Conservation (phyloP, 202 grass and related monocot genomes). For the Setaria viridis region DNA sequence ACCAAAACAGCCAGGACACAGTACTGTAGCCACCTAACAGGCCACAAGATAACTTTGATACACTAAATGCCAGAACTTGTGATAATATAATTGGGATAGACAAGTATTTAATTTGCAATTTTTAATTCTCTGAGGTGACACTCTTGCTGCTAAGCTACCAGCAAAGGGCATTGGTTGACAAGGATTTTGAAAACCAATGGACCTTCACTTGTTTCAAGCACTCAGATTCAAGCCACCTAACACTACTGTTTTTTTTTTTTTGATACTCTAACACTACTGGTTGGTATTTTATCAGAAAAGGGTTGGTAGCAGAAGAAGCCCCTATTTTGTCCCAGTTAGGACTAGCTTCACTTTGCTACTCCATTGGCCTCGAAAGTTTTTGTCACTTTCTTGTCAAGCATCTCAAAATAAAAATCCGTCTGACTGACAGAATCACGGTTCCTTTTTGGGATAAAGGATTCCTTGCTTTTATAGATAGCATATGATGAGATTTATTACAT, state of each 20-base stretch:
- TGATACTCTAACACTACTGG: neutral
- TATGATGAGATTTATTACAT: neutral
- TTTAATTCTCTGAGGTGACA: constrained; percentile 36
- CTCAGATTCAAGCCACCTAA: constrained; percentile 28
- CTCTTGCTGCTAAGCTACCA: constrained; percentile 41
- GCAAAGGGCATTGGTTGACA: constrained; percentile 27
- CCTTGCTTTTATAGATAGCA: neutral
- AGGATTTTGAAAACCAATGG: constrained; percentile 19
- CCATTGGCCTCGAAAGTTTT: neutral
- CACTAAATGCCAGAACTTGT: neutral
- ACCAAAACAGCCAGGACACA: neutral
- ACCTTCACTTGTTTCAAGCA: constrained; percentile 33
- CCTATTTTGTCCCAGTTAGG: constrained; percentile 4
- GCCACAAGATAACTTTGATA: neutral
- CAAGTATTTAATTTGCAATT: constrained; percentile 25
- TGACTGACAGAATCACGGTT: neutral
- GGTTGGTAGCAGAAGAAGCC: neutral
- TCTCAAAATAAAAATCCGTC: constrained; percentile 1
- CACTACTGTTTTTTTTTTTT: neutral
- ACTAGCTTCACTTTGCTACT: neutral
- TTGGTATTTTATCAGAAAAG: constrained; percentile 5
- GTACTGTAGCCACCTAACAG: neutral
- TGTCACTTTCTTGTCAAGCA: constrained; percentile 29
- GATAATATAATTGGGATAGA: constrained; percentile 1
- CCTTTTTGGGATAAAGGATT: neutral